phyloP scores from a whole-genome alignment of 345 rosid genomes.

The Adansonia digitata region DNA sequence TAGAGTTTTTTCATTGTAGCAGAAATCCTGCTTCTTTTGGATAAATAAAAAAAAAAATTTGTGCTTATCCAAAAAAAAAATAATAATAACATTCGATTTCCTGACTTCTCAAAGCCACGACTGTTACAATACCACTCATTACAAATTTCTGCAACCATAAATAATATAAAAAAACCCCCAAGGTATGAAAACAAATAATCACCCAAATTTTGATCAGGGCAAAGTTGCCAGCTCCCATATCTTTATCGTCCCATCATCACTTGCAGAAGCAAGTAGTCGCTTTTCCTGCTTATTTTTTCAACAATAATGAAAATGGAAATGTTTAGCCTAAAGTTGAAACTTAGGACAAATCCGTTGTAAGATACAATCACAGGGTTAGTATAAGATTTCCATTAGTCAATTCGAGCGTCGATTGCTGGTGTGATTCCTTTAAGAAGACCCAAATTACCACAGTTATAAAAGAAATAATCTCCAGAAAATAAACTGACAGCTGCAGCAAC shows the following conservation, averaged over 20 bases:
- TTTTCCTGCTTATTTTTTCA: constrained; percentile 42
- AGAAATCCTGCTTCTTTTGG: too few species aligned
- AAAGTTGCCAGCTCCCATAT: constrained; percentile 58
- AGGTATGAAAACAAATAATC: neutral
- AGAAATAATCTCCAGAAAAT: too few species aligned
- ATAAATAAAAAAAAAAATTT: too few species aligned
- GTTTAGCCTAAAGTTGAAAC: too few species aligned
- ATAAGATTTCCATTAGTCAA: neutral
- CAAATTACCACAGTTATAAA: too few species aligned
- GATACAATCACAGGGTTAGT: neutral
- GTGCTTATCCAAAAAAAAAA: too few species aligned
- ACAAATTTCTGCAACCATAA: neutral
- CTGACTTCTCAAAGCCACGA: neutral
- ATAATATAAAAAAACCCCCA: neutral
- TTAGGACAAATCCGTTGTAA: neutral
- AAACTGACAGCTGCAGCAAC: too few species aligned
- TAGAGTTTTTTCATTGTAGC: too few species aligned
- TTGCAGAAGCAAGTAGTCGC: constrained; percentile 68
- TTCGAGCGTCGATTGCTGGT: neutral
- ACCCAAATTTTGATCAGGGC: constrained; percentile 19
- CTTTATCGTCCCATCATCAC: constrained; percentile 78
- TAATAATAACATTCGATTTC: too few species aligned
- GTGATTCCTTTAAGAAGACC: neutral
- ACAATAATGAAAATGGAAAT: too few species aligned
- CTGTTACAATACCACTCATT: neutral